Evolutionary conservation across 23 red algal genomes (phyloP).

Genomic region (Gracilariopsis chorda): DNA sequence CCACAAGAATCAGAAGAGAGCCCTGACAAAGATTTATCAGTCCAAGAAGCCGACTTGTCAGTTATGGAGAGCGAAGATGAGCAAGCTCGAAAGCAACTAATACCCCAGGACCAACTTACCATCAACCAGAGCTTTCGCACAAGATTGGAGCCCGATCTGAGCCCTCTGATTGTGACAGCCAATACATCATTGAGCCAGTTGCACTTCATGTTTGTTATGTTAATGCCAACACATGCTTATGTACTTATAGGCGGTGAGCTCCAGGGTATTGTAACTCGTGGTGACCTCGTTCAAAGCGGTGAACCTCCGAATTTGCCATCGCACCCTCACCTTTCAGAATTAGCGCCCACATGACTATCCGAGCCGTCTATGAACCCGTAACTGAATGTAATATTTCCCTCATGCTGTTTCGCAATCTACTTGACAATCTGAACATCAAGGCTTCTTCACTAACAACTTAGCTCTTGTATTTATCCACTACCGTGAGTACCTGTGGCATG

Average conservation of each 20-base stretch:
- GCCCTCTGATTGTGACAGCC: constrained; percentile 83
- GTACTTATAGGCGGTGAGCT: constrained; percentile 72
- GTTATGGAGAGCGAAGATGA: neutral
- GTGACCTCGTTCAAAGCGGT: constrained; percentile 75
- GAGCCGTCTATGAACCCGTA: neutral
- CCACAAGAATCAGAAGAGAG: neutral
- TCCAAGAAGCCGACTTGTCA: neutral
- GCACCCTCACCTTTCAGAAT: neutral
- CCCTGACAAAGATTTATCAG: neutral
- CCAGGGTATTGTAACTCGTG: constrained; percentile 83
- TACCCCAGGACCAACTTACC: neutral
- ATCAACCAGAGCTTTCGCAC: neutral
- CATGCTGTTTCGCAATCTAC: constrained; percentile 24
- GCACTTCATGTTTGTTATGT: constrained; percentile 99
- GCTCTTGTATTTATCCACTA: too few relatives aligned
- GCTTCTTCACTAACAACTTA: too few relatives aligned
- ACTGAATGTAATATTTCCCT: too few relatives aligned
- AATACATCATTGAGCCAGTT: constrained; percentile 83
- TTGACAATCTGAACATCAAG: too few relatives aligned
- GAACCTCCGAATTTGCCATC: neutral
- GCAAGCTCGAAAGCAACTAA: neutral
- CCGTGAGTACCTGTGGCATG: too few relatives aligned
- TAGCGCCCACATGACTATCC: neutral
- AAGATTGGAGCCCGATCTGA: constrained; percentile 67
- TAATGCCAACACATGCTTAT: constrained; percentile 93